Percentiles rank a stretch among this genome's conserved stretches.
These are phyloP conservation scores for Talaromyces proteolyticus DNA, from an alignment of 495 filamentous ascomycete genomes.

Conservation along the genomic window DNA sequence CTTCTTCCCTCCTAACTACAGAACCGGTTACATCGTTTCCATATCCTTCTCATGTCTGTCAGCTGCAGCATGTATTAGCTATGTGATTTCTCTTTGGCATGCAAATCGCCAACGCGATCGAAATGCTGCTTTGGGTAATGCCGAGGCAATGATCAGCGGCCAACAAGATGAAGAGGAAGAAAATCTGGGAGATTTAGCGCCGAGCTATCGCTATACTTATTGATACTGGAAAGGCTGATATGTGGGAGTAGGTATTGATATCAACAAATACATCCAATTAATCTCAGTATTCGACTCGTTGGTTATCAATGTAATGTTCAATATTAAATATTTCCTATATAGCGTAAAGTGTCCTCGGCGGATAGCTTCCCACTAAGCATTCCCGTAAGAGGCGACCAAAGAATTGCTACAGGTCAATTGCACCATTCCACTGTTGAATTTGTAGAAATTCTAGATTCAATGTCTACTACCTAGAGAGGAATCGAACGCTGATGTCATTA, in stretches of 20 bases:
- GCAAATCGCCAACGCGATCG: conserved; percentile 63
- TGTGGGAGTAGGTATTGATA: too few relatives aligned
- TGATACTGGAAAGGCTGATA: not conserved
- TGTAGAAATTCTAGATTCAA: too few relatives aligned
- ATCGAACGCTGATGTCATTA: not conserved
- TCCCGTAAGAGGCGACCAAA: too few relatives aligned
- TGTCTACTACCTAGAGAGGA: too few relatives aligned
- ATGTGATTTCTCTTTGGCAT: conserved; percentile 49
- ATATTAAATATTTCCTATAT: too few relatives aligned
- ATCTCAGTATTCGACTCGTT: too few relatives aligned
- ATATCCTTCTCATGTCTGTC: conserved; percentile 68
- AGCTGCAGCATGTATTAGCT: conserved; percentile 51
- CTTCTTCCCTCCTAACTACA: conserved; percentile 66
- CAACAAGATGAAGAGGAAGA: conserved; percentile 30
- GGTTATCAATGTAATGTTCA: too few relatives aligned
- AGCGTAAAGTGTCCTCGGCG: too few relatives aligned
- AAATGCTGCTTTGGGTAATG: conserved; percentile 12
- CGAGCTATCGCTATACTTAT: conserved; percentile 30
- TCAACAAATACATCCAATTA: too few relatives aligned
- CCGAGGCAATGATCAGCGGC: conserved; percentile 5
- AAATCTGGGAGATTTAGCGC: conserved; percentile 31
- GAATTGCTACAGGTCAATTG: too few relatives aligned
- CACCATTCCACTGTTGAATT: too few relatives aligned
- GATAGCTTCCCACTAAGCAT: too few relatives aligned
- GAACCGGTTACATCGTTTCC: conserved; percentile 71